Evolutionary conservation across 1,139 yeast species (phyloP), one percentile per base, ranked within the genome.

Genomic region (Kodamaea plutei): DNA sequence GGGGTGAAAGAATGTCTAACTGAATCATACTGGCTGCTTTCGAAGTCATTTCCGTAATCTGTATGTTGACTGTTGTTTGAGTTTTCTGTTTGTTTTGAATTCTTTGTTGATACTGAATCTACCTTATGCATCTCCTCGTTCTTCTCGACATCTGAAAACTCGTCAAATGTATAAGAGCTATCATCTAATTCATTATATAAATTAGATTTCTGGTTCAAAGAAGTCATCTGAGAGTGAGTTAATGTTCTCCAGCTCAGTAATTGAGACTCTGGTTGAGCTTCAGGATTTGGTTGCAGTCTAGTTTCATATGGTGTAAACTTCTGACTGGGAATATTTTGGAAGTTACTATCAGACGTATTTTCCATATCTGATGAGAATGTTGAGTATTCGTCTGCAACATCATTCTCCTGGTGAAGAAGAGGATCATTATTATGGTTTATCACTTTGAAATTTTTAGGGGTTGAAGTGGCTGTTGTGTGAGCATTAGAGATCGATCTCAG

Each of bases 331-430:
- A 17, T 17, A 4, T 9, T 10, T 6, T 45, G 47, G 30, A 41
- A 39, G 25, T 47, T 40, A 32, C 39, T 46, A 20, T 37, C 49
- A 1, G 48, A 38, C 17, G 50, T 50, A 17, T 54, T 54, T 13
- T 56, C 58, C 39, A 55, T 57, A 2, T 61, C 66, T 28, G 64
- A 58, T 4, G 67, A 56, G 35, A 54, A 63, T 1, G 70, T 58
- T 2, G 67, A 56, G 37, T 58, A 61, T 10, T 56, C 64, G 30
- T 56, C 55, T 5, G 41, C 45, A 14, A 25, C 33, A 5, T 31
- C 33, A 3, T 7, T 22, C 10, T 13, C 26, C 5, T 23, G 26
- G 15, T 14, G 7, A n/a, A 13, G 39, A 30, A 23, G 32, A 19
- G 6, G 25, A 23, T 36, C 38, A 25, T 47, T 45, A 32, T 46